Base-by-base conservation (phyloP, 2,329 filamentous ascomycete genomes). In the Xylaria hypoxylon region DNA sequence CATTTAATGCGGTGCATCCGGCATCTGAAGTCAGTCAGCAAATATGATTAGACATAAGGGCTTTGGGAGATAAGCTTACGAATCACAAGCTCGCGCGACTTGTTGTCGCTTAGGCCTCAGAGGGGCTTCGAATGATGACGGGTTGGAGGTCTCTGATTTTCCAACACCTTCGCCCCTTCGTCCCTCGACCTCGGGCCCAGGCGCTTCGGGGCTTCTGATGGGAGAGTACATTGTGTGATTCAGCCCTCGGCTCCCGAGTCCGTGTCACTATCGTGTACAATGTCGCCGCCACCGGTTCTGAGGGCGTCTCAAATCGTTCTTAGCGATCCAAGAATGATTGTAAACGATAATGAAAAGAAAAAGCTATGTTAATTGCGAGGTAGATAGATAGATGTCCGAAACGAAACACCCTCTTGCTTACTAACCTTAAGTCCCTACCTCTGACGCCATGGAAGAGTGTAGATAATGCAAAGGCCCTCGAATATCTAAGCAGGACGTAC, bases 1-100 rank as follows among this genome's bases (percentile, higher is more conserved):
- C 81, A 83, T 70, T 81, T 82, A 56, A 81, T 76, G 17, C 81
- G 77, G 59, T 81, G 76, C 51, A 78, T 73, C 2, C 80, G 80
- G 68, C 81, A 83, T 73, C 77, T 73, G 10, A 57, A 55, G 45
- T 42, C 22, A 44, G 66, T 66, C 35, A 66, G 68, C 55, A 28
- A 42, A n/a, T n/a, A 24, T 22, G 7, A 58, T 35, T 11, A 47
- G 31, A 33, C n/a, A 31, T 40, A 50, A 38, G 15, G 33, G n/a
- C 56, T 40, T n/a, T 6, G 44, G 38, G 24, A 51, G 47, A 47
- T 4, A 58, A 28, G 77, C 65, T 78, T 76, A 73, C 81, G 81
- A 50, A 78, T 81, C 70, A 74, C 71, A 74, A 51, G 72, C 72
- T 35, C 72, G 68, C 40, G 70, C 68, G n/a, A 74, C 71, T 61